These are phyloP conservation scores for Lagenaria siceraria DNA, from an alignment of 306 rosid genomes.

Conservation along the genomic window DNA sequence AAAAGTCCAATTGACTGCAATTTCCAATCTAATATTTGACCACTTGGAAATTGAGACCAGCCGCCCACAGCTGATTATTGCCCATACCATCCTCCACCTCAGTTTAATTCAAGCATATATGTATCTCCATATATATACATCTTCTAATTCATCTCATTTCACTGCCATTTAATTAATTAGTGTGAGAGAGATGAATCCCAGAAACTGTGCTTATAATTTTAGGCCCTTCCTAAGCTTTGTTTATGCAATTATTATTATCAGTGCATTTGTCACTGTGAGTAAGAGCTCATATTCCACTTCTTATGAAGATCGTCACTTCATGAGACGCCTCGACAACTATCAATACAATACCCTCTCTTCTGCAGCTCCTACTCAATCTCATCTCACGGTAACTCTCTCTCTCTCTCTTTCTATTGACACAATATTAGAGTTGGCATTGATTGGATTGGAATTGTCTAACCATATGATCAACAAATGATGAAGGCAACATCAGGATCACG, in stretches of 20 bases:
- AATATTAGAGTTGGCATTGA: background rate
- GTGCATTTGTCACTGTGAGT: background rate
- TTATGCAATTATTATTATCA: background rate
- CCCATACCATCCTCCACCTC: background rate
- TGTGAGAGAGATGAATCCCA: background rate
- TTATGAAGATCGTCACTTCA: slow-evolving; percentile 4
- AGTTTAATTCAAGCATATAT: background rate
- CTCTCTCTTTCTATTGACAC: background rate
- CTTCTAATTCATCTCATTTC: background rate
- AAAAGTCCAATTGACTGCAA: background rate
- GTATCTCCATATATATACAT: background rate
- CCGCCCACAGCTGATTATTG: background rate
- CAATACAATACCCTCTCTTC: background rate
- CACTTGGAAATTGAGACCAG: background rate
- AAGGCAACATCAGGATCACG: slow-evolving; percentile 8
- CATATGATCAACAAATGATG: background rate
- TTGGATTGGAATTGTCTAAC: background rate
- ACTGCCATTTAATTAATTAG: background rate
- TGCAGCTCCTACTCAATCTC: background rate
- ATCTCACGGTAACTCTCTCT: background rate
- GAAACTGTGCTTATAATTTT: background rate
- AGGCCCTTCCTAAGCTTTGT: background rate
- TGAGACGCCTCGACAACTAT: background rate
- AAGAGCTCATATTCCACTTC: slow-evolving; percentile 18
- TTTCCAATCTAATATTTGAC: background rate